A percentile compares a stretch with the other conserved stretches of the same genome.
These are phyloP conservation scores for Phytopythium helicoides DNA, from an alignment of 352 stramenopile genomes.

Conservation along the genomic window DNA sequence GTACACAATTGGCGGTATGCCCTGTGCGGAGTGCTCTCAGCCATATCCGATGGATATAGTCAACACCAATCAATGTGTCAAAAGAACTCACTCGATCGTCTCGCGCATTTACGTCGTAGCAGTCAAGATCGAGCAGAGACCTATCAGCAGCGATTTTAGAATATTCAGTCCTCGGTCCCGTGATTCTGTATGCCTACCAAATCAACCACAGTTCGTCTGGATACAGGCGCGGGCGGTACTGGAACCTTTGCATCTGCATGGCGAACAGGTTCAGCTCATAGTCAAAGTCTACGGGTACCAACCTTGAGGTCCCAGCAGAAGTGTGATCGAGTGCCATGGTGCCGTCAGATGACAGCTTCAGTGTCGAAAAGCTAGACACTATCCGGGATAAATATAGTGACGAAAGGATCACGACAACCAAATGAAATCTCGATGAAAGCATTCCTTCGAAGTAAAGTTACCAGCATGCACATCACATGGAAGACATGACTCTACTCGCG, in stretches of 20 bases:
- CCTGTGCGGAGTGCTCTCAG: constrained; percentile 21
- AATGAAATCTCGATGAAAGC: no score
- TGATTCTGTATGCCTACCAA: constrained; percentile 20
- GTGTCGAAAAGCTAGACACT: no score
- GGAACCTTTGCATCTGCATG: constrained; percentile 59
- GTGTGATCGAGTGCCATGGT: not conserved
- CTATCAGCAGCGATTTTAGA: constrained; percentile 8
- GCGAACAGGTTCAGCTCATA: constrained; percentile 40
- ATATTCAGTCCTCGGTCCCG: not conserved
- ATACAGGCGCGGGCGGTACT: constrained; percentile 23
- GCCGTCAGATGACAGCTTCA: no score
- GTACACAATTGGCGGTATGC: constrained; percentile 56
- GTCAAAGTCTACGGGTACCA: constrained; percentile 15
- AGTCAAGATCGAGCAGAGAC: constrained; percentile 37
- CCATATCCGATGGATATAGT: no score
- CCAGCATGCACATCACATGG: not conserved
- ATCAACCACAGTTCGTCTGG: constrained; percentile 45
- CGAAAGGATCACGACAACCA: no score
- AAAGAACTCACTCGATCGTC: constrained; percentile 32
- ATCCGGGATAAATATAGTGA: constrained; percentile 4
- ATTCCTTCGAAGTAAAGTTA: no score
- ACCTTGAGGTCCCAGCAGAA: constrained; percentile 3
- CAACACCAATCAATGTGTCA: not conserved
- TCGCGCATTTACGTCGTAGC: constrained; percentile 52
- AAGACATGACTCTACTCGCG: constrained; percentile 26